A percentile compares a stretch with the other conserved stretches of the same genome.
These are phyloP conservation scores for Protomyces inouyei DNA, from an alignment of 1,139 yeast genomes.

Conservation along the genomic window DNA sequence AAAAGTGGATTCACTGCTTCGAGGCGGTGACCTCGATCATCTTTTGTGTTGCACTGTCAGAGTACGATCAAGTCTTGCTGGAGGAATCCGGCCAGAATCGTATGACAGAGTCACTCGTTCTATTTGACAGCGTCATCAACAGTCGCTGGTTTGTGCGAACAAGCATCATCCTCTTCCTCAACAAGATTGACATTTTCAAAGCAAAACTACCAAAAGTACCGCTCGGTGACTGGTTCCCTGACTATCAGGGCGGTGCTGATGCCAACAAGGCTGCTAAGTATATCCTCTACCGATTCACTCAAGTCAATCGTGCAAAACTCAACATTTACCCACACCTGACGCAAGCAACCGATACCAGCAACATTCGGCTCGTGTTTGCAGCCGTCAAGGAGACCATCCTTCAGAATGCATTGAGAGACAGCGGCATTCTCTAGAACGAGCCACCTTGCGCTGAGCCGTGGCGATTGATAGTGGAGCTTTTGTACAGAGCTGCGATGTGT, in stretches of 20 bases:
- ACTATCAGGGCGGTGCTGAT: conserved; percentile 47
- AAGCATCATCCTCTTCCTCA: conserved; percentile 81
- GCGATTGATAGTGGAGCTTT: no score
- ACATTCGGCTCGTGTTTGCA: conserved; percentile 44
- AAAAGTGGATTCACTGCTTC: conserved; percentile 95
- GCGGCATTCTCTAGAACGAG: conserved; percentile 52
- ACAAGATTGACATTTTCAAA: conserved; percentile 78
- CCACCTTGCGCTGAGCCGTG: no score
- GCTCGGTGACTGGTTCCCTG: conserved; percentile 65
- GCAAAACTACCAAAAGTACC: conserved; percentile 63
- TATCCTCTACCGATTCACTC: conserved; percentile 60
- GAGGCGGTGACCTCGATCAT: conserved; percentile 84
- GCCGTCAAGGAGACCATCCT: conserved; percentile 91
- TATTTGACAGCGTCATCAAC: conserved; percentile 80
- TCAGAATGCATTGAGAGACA: conserved; percentile 71
- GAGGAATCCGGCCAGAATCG: conserved; percentile 77
- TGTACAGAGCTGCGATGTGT: no score
- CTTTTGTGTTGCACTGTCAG: conserved; percentile 88
- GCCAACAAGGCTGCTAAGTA: conserved; percentile 60
- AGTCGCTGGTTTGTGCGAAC: conserved; percentile 80
- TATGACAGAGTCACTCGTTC: conserved; percentile 80
- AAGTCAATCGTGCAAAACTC: conserved; percentile 54
- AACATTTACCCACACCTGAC: conserved; percentile 79
- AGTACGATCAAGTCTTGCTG: conserved; percentile 84
- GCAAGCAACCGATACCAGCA: conserved; percentile 85